Conservation (phyloP, 768 basidiomycete species). For the Sporobolomyces roseus region DNA sequence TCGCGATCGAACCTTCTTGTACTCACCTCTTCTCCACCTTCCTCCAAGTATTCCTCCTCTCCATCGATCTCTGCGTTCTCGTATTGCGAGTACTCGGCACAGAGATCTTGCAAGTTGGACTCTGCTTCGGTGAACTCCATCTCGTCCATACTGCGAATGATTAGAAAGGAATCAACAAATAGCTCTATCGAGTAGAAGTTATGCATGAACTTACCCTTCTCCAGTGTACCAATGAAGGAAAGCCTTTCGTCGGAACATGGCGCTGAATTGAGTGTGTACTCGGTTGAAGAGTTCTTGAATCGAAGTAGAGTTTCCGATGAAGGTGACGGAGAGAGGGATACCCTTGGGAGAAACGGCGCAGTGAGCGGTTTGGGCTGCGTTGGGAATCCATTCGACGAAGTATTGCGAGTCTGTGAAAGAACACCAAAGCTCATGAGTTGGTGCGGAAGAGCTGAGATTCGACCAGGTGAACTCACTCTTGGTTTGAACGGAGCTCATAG, state of each 20-base stretch:
- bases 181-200: too few relatives aligned
- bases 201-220: conserved; percentile 56
- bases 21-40: conserved; percentile 37
- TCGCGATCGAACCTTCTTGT: background rate
- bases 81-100: conserved; percentile 47
- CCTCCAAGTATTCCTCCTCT: conserved; percentile 30
- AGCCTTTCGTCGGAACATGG: conserved; percentile 76
- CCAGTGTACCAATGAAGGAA: conserved; percentile 59
- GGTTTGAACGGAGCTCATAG: conserved; percentile 84
- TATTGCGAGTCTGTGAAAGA: background rate
- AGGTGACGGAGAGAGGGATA: conserved; percentile 62
- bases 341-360: conserved; percentile 96
- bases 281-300: conserved; percentile 99
- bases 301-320: conserved; percentile 94
- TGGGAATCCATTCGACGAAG: conserved; percentile 84
- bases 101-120: conserved; percentile 37
- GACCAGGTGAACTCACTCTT: conserved; percentile 77
- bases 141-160: conserved; percentile 65
- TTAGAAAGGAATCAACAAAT: too few relatives aligned
- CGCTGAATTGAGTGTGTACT: conserved; percentile 95
- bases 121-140: conserved; percentile 48
- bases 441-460: conserved; percentile 51
- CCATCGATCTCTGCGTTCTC: conserved; percentile 47
- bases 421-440: background rate
- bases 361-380: conserved; percentile 84